phyloP scores from a whole-genome alignment of 148 eudicot species.

The Silene conica region DNA sequence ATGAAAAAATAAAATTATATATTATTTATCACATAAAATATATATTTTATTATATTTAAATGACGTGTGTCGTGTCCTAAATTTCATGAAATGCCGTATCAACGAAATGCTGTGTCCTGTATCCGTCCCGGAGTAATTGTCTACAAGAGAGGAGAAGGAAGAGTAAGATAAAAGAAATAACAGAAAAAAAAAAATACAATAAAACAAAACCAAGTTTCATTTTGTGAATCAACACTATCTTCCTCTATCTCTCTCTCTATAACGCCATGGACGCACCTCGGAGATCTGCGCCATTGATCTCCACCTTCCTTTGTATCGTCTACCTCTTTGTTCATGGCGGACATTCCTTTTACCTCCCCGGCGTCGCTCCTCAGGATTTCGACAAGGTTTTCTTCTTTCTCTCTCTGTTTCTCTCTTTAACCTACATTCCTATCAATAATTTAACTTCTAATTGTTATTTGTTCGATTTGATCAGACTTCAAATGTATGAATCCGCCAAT shows the following conservation, averaged over 20 bases:
- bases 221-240: conserved; percentile 5
- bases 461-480: neutral
- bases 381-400: conserved; percentile 29
- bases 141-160: too few species aligned
- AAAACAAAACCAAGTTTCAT: neutral
- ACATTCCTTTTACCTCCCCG: conserved; percentile 45
- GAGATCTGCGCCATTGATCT: conserved; percentile 21
- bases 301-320: conserved; percentile 17
- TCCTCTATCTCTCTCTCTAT: conserved; percentile 18
- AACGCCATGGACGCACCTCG: conserved; percentile 34
- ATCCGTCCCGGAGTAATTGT: too few species aligned
- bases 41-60: too few species aligned
- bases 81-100: too few species aligned
- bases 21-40: too few species aligned
- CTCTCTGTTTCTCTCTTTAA: neutral
- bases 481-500: neutral
- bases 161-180: too few species aligned
- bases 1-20: too few species aligned
- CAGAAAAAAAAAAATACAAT: too few species aligned
- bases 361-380: conserved; percentile 54
- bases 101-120: too few species aligned
- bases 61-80: too few species aligned
- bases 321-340: conserved; percentile 28
- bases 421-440: neutral
- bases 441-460: too few species aligned